A percentile compares a stretch with the other conserved stretches of the same genome.
These are phyloP conservation scores for Haematococcus sp. DNA, from an alignment of 139 green algal species.

Conservation along the genomic window DNA sequence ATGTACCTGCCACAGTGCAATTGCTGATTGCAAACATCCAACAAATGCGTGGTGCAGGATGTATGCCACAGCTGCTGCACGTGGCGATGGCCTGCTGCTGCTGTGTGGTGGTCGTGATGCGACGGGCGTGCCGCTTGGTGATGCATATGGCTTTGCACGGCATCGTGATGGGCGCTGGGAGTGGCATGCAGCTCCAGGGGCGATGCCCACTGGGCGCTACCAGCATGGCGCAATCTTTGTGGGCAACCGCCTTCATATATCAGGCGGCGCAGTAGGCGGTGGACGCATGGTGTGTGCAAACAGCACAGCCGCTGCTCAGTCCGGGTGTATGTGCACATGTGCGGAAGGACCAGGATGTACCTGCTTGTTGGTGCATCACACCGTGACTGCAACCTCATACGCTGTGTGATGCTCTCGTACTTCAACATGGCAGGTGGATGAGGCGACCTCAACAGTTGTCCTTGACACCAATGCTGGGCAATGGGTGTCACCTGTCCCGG, in stretches of 20 bases:
- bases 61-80: constrained; percentile 92
- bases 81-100: constrained; percentile 93
- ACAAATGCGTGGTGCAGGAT: constrained; percentile 69
- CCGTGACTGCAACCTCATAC: too few relatives aligned
- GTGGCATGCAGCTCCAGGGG: constrained; percentile 93
- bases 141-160: constrained; percentile 94
- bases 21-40: too few relatives aligned
- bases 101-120: constrained; percentile 91
- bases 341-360: too few relatives aligned
- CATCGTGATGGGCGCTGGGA: constrained; percentile 98
- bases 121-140: constrained; percentile 75
- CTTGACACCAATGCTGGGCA: constrained; percentile 85
- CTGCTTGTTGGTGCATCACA: too few relatives aligned
- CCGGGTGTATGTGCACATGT: too few relatives aligned
- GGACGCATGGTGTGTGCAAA: constrained; percentile 84
- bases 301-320: too few relatives aligned
- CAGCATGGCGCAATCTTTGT: constrained; percentile 97
- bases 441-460: constrained; percentile 72
- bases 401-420: not conserved
- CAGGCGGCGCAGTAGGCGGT: constrained; percentile 92
- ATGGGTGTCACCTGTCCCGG: constrained; percentile 48
- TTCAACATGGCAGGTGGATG: constrained; percentile 64
- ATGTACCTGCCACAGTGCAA: too few relatives aligned
- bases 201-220: constrained; percentile 89
- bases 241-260: constrained; percentile 88